Conservation (phyloP, 164 flowering plant genomes). For the Euptelea pleiosperma region DNA sequence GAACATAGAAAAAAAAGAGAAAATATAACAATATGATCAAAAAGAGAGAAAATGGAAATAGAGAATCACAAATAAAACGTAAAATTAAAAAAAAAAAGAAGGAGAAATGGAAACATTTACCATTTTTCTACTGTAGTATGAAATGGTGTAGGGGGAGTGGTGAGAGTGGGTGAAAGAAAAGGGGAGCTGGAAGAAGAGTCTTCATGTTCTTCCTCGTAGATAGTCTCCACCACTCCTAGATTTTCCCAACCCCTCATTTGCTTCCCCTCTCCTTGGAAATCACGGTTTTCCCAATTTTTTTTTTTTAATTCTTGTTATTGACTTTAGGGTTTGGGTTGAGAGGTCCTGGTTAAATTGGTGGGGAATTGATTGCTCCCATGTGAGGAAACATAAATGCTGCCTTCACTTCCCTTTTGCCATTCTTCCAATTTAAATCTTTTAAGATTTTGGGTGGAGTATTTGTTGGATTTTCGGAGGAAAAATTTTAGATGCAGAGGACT, state of each 20-base stretch:
- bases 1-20: not conserved
- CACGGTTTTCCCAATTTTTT: not conserved
- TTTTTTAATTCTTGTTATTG: not conserved
- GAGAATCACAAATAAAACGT: not conserved
- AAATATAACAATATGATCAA: not conserved
- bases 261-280: not conserved
- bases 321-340: slow-evolving; percentile 9
- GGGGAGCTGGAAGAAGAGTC: slow-evolving; percentile 24
- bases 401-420: not conserved
- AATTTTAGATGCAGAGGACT: too few relatives aligned
- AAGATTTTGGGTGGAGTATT: too few relatives aligned
- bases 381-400: slow-evolving; percentile 45
- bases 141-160: slow-evolving; percentile 35
- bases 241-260: slow-evolving; percentile 39
- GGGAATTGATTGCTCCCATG: slow-evolving; percentile 41
- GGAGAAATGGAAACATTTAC: slow-evolving; percentile 22
- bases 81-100: not conserved
- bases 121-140: slow-evolving; percentile 35
- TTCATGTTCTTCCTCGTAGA: slow-evolving; percentile 56
- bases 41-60: not conserved
- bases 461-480: too few relatives aligned
- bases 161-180: slow-evolving; percentile 23
- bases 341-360: slow-evolving; percentile 7
- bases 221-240: slow-evolving; percentile 57
- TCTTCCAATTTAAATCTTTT: too few relatives aligned